Conservation (phyloP, 306 rosid genomes). For the Vicia sativa region DNA sequence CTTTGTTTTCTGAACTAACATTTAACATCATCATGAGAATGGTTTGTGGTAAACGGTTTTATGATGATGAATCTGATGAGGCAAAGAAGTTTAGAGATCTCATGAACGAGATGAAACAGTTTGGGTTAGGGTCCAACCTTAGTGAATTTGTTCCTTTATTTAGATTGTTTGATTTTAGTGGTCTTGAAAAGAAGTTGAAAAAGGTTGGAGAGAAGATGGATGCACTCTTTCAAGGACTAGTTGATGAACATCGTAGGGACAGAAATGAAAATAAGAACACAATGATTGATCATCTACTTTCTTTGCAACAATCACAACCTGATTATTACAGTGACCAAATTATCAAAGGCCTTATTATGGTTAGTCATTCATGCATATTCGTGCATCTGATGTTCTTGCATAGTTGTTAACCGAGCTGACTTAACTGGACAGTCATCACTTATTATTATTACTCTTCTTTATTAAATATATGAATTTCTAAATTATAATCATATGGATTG, state of each 20-base stretch:
- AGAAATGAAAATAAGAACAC: constrained; percentile 39
- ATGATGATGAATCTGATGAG: constrained; percentile 50
- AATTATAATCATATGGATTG: too few species aligned
- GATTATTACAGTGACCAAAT: constrained; percentile 60
- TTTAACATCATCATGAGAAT: constrained; percentile 66
- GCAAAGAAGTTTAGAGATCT: constrained; percentile 49
- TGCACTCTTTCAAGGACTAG: constrained; percentile 54
- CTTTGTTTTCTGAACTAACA: constrained; percentile 51
- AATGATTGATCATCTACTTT: constrained; percentile 59
- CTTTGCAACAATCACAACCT: constrained; percentile 52
- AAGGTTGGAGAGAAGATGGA: constrained; percentile 41
- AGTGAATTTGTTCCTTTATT: constrained; percentile 54
- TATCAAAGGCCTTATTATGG: constrained; percentile 68
- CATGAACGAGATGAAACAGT: constrained; percentile 27
- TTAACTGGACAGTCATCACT: too few species aligned
- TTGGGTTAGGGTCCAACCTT: constrained; percentile 32
- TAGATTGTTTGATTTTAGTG: constrained; percentile 43
- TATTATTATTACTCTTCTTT: too few species aligned
- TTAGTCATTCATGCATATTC: constrained; percentile 17
- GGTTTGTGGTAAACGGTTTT: constrained; percentile 73
- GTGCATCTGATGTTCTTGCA: too few species aligned
- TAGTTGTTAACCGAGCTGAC: too few species aligned
- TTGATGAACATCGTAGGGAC: constrained; percentile 53
- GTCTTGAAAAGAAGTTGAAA: constrained; percentile 26
- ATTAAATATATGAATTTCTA: too few species aligned